phyloP scores from a whole-genome alignment of 192 early-diverging fungal genomes.

The Fimicolochytrium jonesii region DNA sequence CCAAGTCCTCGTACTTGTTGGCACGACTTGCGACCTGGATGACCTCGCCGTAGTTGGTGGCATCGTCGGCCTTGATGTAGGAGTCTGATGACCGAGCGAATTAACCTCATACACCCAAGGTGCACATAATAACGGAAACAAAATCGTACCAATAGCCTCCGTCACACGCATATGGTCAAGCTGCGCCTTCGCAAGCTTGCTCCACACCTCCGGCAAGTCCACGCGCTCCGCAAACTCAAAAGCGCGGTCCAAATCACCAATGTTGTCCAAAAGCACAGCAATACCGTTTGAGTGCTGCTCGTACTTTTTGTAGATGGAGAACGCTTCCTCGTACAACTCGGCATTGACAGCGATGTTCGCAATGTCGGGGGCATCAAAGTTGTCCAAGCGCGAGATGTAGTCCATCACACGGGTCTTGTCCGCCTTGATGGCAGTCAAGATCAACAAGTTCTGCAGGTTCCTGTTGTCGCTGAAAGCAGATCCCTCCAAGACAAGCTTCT shows the following conservation, averaged over 20 bases:
- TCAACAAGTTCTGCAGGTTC: conserved; percentile 95
- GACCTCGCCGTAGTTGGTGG: conserved; percentile 83
- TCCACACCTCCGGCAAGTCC: conserved; percentile 92
- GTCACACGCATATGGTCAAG: conserved; percentile 83
- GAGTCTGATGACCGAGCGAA: conserved; percentile 60
- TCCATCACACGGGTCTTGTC: conserved; percentile 91
- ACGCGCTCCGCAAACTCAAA: conserved; percentile 92
- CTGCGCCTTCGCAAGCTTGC: conserved; percentile 91
- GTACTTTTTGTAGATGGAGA: conserved; percentile 92
- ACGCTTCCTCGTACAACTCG: conserved; percentile 93
- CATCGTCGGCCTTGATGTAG: conserved; percentile 94
- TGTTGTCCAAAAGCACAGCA: conserved; percentile 87
- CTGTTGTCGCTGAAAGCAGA: conserved; percentile 92
- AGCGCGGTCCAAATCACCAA: conserved; percentile 91
- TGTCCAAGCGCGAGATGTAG: conserved; percentile 90
- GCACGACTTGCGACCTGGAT: conserved; percentile 73
- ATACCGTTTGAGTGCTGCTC: conserved; percentile 85
- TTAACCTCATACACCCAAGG: too few relatives aligned
- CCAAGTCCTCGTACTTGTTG: conserved; percentile 90
- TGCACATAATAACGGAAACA: background rate
- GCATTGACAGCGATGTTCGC: conserved; percentile 89
- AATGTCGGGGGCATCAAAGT: conserved; percentile 97
- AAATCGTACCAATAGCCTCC: conserved; percentile 73
- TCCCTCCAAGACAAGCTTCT: conserved; percentile 92
- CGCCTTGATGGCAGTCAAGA: conserved; percentile 96